Percentiles rank a stretch among this genome's conserved stretches.
Conservation (phyloP, 2,329 filamentous ascomycete species). For the Pseudocercospora macadamiae region DNA sequence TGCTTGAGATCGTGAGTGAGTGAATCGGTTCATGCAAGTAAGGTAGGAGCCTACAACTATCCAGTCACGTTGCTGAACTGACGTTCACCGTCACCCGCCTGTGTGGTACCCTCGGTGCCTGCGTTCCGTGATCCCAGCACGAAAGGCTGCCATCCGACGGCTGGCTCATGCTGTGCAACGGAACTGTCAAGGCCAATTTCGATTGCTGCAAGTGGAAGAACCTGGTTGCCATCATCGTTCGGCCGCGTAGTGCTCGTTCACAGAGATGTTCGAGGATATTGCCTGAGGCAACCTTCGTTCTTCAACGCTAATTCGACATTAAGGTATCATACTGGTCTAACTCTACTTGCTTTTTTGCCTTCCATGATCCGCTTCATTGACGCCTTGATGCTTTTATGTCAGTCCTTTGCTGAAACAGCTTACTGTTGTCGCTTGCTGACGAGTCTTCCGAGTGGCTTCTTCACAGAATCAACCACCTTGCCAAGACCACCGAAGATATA, state of each 20-base stretch:
- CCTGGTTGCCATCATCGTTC: not conserved
- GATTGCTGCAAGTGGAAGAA: not conserved
- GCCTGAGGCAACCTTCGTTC: too few relatives aligned
- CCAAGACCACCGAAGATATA: constrained; percentile 56
- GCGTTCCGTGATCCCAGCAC: constrained; percentile 9
- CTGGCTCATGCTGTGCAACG: constrained; percentile 13
- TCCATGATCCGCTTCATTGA: not conserved
- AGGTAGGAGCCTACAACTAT: not conserved
- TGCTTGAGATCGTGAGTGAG: not conserved
- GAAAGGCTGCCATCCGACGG: constrained; percentile 14
- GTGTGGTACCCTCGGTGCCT: constrained; percentile 12
- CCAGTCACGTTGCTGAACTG: not conserved
- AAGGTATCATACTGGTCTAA: not conserved
- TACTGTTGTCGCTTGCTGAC: constrained; percentile 27
- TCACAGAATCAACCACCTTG: constrained; percentile 42
- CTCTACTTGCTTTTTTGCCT: not conserved
- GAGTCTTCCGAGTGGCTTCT: constrained; percentile 37
- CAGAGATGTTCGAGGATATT: too few relatives aligned
- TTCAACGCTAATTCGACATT: not conserved
- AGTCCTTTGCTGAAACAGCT: not conserved
- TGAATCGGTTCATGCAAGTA: not conserved
- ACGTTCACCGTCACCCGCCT: constrained; percentile 12
- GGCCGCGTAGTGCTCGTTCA: not conserved
- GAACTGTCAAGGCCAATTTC: constrained; percentile 8
- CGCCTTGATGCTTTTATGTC: not conserved